A percentile compares a stretch with the other conserved stretches of the same genome.
phyloP scores from a whole-genome alignment of 371 early-diverging fungal species.

The Mortierella sp. region DNA sequence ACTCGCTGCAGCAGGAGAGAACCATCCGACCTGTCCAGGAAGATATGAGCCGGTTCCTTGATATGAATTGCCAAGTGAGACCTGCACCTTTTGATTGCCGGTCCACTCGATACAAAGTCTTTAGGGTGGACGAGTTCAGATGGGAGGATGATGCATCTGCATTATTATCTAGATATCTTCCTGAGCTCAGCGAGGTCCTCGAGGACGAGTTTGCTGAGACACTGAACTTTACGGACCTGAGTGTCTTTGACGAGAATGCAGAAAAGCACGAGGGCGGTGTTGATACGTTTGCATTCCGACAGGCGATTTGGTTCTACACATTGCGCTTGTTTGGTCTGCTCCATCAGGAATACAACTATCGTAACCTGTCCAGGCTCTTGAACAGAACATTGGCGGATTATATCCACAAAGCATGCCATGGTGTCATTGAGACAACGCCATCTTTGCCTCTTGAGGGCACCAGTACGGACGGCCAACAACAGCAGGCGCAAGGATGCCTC shows the following conservation, averaged over 20 bases:
- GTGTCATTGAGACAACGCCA: conserved; percentile 23
- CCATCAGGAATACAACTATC: conserved; percentile 74
- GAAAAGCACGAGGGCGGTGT: conserved; percentile 60
- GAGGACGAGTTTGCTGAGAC: conserved; percentile 72
- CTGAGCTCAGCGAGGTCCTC: conserved; percentile 67
- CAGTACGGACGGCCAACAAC: too few species aligned
- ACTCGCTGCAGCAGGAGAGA: conserved; percentile 12
- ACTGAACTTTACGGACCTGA: conserved; percentile 68
- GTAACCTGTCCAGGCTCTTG: conserved; percentile 60
- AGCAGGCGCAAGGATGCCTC: conserved; percentile 13
- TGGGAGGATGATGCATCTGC: conserved; percentile 78
- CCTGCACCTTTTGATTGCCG: conserved; percentile 57
- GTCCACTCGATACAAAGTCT: conserved; percentile 59
- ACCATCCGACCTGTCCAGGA: conserved; percentile 58
- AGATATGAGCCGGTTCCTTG: conserved; percentile 65
- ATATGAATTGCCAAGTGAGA: conserved; percentile 51
- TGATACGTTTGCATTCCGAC: conserved; percentile 70
- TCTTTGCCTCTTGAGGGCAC: conserved; percentile 12
- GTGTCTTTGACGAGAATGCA: conserved; percentile 39
- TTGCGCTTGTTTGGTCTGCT: conserved; percentile 68
- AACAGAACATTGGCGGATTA: conserved; percentile 62
- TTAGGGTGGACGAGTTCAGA: conserved; percentile 70
- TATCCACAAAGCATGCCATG: conserved; percentile 55
- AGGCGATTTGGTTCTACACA: conserved; percentile 73
- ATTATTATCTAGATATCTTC: conserved; percentile 70